These are phyloP conservation scores for Daedaleopsis nitida DNA, from an alignment of 768 basidiomycete species.

Conservation along the genomic window DNA sequence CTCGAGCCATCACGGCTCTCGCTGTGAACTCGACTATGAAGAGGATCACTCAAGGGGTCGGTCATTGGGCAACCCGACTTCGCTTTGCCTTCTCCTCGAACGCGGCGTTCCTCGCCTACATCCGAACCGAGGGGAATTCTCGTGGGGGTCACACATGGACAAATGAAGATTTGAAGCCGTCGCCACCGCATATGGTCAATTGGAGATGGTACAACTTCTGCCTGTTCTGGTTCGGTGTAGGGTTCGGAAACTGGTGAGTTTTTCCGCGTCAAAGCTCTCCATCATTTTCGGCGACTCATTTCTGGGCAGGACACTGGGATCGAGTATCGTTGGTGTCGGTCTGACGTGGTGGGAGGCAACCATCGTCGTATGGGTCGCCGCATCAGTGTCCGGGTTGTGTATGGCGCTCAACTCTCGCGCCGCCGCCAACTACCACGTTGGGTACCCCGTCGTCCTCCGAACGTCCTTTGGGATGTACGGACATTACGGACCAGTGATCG, in stretches of 20 bases:
- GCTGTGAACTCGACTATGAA: no score
- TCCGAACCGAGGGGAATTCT: conserved; percentile 21
- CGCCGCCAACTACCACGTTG: conserved; percentile 22
- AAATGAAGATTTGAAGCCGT: conserved; percentile 24
- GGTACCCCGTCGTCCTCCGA: conserved; percentile 23
- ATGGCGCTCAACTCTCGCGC: conserved; percentile 24
- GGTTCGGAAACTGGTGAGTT: conserved; percentile 24
- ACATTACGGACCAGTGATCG: conserved; percentile 23
- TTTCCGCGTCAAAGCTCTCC: neutral
- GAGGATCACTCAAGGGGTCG: neutral
- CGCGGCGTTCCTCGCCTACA: conserved; percentile 15
- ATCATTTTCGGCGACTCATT: neutral
- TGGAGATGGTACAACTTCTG: conserved; percentile 26
- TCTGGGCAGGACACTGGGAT: conserved; percentile 18
- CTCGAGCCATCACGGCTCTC: no score
- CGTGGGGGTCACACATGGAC: conserved; percentile 15
- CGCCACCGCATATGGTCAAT: conserved; percentile 19
- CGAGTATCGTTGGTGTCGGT: conserved; percentile 20
- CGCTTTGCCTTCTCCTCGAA: conserved; percentile 12
- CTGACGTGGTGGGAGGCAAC: conserved; percentile 24
- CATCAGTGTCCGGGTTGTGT: conserved; percentile 17
- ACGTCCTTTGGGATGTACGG: conserved; percentile 25
- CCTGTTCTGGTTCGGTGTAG: conserved; percentile 25
- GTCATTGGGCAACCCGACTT: conserved; percentile 12
- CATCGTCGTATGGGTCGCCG: conserved; percentile 23